Conservation (phyloP, 2,329 filamentous ascomycete species). For the Sclerotinia minor region DNA sequence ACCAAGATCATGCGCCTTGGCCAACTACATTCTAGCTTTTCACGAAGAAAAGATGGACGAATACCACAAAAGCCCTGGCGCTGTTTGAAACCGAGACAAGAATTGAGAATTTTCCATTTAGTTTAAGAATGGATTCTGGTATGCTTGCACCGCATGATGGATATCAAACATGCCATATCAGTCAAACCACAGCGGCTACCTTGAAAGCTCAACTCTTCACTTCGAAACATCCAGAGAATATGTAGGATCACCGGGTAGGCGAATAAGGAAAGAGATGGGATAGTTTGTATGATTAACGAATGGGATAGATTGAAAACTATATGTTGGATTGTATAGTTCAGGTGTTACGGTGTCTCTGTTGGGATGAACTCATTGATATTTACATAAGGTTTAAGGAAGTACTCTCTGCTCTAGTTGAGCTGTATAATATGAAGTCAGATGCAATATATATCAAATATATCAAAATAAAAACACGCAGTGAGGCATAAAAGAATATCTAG, state of each 20-base stretch:
- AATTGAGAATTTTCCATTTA: not conserved
- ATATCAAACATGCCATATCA: not conserved
- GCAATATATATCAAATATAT: not conserved
- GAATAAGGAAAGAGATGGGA: not conserved
- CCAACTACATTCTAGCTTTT: constrained; percentile 79
- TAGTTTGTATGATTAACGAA: constrained; percentile 7
- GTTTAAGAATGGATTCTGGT: not conserved
- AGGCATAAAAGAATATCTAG: not conserved
- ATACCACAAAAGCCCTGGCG: constrained; percentile 74
- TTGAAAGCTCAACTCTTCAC: not conserved
- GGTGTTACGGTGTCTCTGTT: not conserved
- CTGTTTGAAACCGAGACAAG: too few species aligned
- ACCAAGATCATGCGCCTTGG: constrained; percentile 87
- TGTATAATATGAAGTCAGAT: constrained; percentile 1
- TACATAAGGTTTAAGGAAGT: not conserved
- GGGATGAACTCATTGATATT: not conserved
- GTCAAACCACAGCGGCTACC: not conserved
- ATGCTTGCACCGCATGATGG: not conserved
- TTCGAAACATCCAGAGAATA: not conserved
- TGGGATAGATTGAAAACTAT: not conserved
- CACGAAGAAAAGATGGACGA: constrained; percentile 72
- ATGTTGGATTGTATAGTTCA: not conserved
- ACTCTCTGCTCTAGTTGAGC: constrained; percentile 15
- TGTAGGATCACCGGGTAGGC: too few species aligned
- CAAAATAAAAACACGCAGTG: not conserved